Percentiles rank a stretch among this genome's conserved stretches.
phyloP scores from a whole-genome alignment of 805 yeast genomes.

The Yarrowia sp. region DNA sequence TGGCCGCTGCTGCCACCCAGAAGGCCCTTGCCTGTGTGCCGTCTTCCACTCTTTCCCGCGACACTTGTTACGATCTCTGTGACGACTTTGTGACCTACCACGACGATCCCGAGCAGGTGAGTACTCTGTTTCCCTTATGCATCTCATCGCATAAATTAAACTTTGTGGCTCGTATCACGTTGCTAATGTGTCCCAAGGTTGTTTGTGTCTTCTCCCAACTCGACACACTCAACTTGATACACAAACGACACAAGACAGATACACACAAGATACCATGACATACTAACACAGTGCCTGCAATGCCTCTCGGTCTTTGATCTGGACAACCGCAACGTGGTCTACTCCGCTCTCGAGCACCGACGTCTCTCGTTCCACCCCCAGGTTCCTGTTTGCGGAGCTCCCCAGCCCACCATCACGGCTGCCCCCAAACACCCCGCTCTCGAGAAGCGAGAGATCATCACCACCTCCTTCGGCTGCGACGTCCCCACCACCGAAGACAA shows the following conservation, averaged over 20 bases:
- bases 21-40: background rate
- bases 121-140: background rate
- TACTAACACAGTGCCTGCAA: constrained; percentile 14
- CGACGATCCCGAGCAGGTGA: background rate
- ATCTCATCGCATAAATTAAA: background rate
- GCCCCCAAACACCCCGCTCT: background rate
- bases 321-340: background rate
- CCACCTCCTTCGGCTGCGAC: background rate
- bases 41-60: background rate
- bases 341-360: background rate
- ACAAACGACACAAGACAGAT: too few relatives aligned
- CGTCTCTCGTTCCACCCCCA: background rate
- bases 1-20: background rate
- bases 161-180: background rate
- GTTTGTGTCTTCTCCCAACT: background rate
- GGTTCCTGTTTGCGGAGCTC: background rate
- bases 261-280: too few relatives aligned
- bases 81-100: background rate
- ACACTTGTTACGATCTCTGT: background rate
- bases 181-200: background rate
- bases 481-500: background rate
- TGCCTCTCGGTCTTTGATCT: background rate
- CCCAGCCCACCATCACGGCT: background rate
- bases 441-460: background rate
- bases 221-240: too few relatives aligned